A percentile compares a stretch with the other conserved stretches of the same genome.
These are phyloP conservation scores for Suillus spraguei DNA, from an alignment of 768 basidiomycete genomes.

Conservation along the genomic window DNA sequence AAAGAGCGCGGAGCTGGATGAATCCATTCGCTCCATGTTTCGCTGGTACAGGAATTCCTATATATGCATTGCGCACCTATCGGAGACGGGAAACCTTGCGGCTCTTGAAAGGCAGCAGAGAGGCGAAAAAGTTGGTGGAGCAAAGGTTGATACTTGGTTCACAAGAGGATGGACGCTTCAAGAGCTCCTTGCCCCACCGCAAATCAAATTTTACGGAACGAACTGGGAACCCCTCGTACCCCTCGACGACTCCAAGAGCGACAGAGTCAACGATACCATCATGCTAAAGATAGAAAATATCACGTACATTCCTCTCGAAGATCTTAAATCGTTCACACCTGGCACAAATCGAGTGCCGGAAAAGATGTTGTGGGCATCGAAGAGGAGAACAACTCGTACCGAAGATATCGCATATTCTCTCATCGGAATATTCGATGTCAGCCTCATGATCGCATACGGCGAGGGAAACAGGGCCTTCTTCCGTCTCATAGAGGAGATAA, in stretches of 20 bases:
- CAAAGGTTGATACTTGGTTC: slow-evolving; percentile 17
- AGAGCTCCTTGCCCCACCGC: slow-evolving; percentile 19
- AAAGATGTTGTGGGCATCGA: slow-evolving; percentile 21
- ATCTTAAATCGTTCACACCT: slow-evolving; percentile 13
- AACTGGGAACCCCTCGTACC: slow-evolving; percentile 19
- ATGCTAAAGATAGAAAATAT: slow-evolving; percentile 12
- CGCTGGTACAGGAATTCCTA: slow-evolving; percentile 21
- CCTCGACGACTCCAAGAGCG: slow-evolving; percentile 8
- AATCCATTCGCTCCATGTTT: slow-evolving; percentile 26
- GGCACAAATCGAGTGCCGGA: slow-evolving; percentile 14
- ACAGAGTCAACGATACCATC: slow-evolving; percentile 1
- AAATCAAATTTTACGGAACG: slow-evolving; percentile 19
- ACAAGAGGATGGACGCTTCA: slow-evolving; percentile 20
- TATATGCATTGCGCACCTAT: slow-evolving; percentile 19
- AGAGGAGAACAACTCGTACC: slow-evolving; percentile 21
- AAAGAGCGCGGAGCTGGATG: slow-evolving; percentile 23
- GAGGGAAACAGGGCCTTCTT: slow-evolving; percentile 22
- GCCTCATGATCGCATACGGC: slow-evolving; percentile 21
- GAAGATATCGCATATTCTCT: slow-evolving; percentile 24
- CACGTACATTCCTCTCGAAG: slow-evolving; percentile 8
- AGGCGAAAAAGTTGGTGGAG: neutral
- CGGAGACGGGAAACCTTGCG: slow-evolving; percentile 8
- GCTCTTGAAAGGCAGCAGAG: neutral
- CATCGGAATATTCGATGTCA: slow-evolving; percentile 21
- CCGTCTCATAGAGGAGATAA: slow-evolving; percentile 17